Percentiles rank a stretch among this genome's conserved stretches.
These are phyloP conservation scores for Podospora comata DNA, from an alignment of 495 filamentous ascomycete species.

Conservation along the genomic window DNA sequence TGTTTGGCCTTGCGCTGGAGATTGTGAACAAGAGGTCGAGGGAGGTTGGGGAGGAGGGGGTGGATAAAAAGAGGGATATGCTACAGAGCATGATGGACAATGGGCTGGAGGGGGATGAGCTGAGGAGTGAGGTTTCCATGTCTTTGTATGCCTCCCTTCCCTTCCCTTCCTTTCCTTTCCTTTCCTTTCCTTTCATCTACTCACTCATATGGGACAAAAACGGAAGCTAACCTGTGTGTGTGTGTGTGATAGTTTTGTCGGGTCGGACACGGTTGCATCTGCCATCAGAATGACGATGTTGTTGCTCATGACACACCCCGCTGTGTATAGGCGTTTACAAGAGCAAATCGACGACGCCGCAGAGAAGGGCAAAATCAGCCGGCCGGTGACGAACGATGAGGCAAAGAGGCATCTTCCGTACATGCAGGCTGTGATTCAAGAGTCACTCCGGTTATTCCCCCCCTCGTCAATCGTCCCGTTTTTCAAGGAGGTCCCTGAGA, in stretches of 20 bases:
- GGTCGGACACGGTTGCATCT: slow-evolving; percentile 62
- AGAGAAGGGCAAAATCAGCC: slow-evolving; percentile 31
- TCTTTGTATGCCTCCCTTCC: slow-evolving; percentile 34
- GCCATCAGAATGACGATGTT: slow-evolving; percentile 53
- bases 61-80: slow-evolving; percentile 31
- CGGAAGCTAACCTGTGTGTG: slow-evolving; percentile 21
- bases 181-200: slow-evolving; percentile 26
- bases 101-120: slow-evolving; percentile 38
- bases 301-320: slow-evolving; percentile 48
- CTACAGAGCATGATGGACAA: slow-evolving; percentile 46
- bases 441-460: slow-evolving; percentile 45
- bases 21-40: not conserved
- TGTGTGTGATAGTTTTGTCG: slow-evolving; percentile 49
- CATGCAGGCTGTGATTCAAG: slow-evolving; percentile 46
- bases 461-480: slow-evolving; percentile 44
- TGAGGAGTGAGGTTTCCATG: slow-evolving; percentile 40
- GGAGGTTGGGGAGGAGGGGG: not conserved
- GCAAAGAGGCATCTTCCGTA: slow-evolving; percentile 41
- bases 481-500: slow-evolving; percentile 34
- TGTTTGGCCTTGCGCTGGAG: slow-evolving; percentile 26
- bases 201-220: slow-evolving; percentile 20
- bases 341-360: slow-evolving; percentile 52
- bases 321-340: slow-evolving; percentile 52
- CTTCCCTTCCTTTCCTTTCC: too few relatives aligned
- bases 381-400: slow-evolving; percentile 37